Base-by-base conservation (phyloP, 2,329 filamentous ascomycete genomes). In the Macrophomina phaseolina region DNA sequence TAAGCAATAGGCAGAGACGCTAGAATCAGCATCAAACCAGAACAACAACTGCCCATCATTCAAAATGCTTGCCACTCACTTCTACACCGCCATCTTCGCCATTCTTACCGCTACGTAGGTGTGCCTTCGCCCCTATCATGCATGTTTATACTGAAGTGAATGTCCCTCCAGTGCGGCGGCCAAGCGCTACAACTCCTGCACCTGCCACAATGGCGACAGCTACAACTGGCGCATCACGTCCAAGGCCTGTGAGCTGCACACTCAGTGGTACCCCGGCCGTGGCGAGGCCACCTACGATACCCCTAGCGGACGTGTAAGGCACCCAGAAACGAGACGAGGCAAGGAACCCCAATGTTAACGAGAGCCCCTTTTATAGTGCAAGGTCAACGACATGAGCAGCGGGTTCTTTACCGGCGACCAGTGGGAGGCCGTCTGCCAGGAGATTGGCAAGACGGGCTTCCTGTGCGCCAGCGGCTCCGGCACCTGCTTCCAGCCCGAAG, bases 181-280 rank as follows among this genome's bases (percentile, higher is more conserved):
- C 52, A 40, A 56, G 32, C 32, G 36, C 52, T 40, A 56, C 52
- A 56, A 36, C 52, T 36, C 32, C 12, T 56, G 52, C 52, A 56
- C 52, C 18, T 56, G 52, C 52, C 52, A 56, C 12, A 56, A 56
- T 32, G n/a, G n/a, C 3, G 52, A 56, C 30, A 56, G 52, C 52
- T 56, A 56, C 52, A 56, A 56, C 52, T 56, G 52, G 52, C 52
- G 52, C 52, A 38, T 56, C 28, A 56, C 52, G 7, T 11, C 28
- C 28, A 40, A 36, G n/a, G 52, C 52, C 32, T 56, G 52, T 32
- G 30, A 32, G n/a, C 52, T 56, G 3, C 36, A 56, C 52, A 56
- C 32, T 7, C 32, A 56, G 12, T 56, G 52, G 52, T 51, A 51
- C 48, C 48, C 48, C 23, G 52, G 36, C 52, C 32, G 36, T 28